Base-by-base conservation (phyloP, 257 asterid species). In the Oldenlandia corymbosa region DNA sequence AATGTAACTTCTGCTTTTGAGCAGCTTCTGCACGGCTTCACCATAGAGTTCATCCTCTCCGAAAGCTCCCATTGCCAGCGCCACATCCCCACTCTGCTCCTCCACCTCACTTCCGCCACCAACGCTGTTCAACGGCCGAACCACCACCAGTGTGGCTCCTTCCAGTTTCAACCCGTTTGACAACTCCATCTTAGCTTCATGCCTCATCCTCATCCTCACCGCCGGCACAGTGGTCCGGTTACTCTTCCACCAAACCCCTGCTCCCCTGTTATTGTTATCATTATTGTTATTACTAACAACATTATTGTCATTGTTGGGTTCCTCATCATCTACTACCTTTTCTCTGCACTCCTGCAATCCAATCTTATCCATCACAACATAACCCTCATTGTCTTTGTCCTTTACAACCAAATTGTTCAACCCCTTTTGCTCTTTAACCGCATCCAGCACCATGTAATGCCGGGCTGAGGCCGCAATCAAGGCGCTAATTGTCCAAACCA, bases 401-500 rank as follows among this genome's bases (percentile, higher is more conserved):
- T 43, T 74, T 5, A 85, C 79, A 12, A 82, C 64, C 26, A 85
- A 68, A 39, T 72, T 73, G 13, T 68, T 67, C 30, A 85, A 73
- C 64, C 61, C 66, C 8, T 42, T 74, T 52, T 80, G 91, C 75
- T 85, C 91, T 49, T 49, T 62, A 6, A 82, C 61, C 31, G 78
- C 84, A 14, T 85, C 91, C 14, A 75, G 62, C 71, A 83, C 72
- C 86, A 85, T 85, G 60, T 58, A 78, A 68, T 82, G 91, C 66
- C 91, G 69, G 14, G 88, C 83, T 23, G 91, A 82, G 31, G 91
- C 88, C 5, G 91, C 86, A 9, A 85, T 85, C 54, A 85, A 64
- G 1, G 86, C 88, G 72, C 80, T 74, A 53, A 85, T 85, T 54
- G 88, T 85, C 91, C 91, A 85, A 58, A 82, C 86, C 30, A 85